Percentiles rank a stretch among this genome's conserved stretches.
phyloP scores from a whole-genome alignment of 345 rosid species.

The Chamaenerion angustifolium region DNA sequence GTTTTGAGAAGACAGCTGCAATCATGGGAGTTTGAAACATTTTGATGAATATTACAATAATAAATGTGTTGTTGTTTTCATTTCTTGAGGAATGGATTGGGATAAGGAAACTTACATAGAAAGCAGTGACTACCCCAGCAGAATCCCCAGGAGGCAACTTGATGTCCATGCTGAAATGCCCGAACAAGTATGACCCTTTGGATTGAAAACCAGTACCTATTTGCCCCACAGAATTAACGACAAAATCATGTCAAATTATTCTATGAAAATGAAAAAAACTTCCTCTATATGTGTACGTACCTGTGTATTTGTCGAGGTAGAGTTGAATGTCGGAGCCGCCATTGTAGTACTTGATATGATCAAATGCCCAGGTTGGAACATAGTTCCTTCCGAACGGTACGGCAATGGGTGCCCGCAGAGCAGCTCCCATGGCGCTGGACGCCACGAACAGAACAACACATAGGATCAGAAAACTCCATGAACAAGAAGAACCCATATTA shows the following conservation, averaged over 20 bases:
- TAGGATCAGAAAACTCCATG: slow-evolving; percentile 11
- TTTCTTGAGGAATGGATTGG: no score
- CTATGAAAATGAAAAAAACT: no score
- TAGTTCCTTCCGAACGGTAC: slow-evolving; percentile 76
- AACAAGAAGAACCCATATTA: not conserved
- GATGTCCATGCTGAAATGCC: slow-evolving; percentile 76
- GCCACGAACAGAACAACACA: slow-evolving; percentile 25
- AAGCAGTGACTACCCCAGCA: slow-evolving; percentile 81
- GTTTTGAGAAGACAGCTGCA: slow-evolving; percentile 73
- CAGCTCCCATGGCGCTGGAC: slow-evolving; percentile 33
- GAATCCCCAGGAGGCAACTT: slow-evolving; percentile 72
- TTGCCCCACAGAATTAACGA: slow-evolving; percentile 1
- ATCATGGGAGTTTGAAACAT: not conserved
- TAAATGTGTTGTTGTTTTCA: no score
- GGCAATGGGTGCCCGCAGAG: slow-evolving; percentile 40
- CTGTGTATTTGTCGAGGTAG: slow-evolving; percentile 62
- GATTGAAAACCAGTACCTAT: slow-evolving; percentile 85
- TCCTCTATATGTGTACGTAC: slow-evolving; percentile 10
- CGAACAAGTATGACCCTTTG: slow-evolving; percentile 67
- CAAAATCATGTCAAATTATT: not conserved
- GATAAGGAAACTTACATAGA: no score
- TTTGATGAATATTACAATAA: slow-evolving; percentile 6
- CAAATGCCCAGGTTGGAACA: slow-evolving; percentile 78
- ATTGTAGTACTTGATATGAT: slow-evolving; percentile 70
- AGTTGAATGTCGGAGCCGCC: slow-evolving; percentile 70